Evolutionary conservation across 2,329 filamentous ascomycete genomes (phyloP).

Genomic region (Cercospora zeina): DNA sequence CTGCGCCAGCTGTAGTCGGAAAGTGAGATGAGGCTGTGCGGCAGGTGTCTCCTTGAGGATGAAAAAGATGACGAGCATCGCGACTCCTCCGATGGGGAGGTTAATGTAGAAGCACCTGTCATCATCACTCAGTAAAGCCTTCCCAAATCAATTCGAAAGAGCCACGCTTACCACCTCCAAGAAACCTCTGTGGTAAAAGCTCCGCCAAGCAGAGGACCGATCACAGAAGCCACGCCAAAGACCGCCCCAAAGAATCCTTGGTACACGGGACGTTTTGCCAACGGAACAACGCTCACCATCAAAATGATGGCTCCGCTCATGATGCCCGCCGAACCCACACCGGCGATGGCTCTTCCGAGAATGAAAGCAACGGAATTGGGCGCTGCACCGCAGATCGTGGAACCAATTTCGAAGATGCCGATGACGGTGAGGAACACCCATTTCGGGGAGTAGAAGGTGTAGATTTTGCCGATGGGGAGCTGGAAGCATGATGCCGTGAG

Average conservation of each 20-base stretch:
- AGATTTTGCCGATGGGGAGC: conserved; percentile 49
- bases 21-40: conserved; percentile 28
- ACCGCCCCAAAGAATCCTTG: conserved; percentile 43
- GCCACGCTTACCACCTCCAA: conserved; percentile 38
- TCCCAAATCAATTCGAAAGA: background rate
- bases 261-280: conserved; percentile 44
- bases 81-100: conserved; percentile 46
- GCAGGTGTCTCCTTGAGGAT: conserved; percentile 40
- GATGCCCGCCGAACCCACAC: conserved; percentile 46
- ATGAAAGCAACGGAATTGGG: conserved; percentile 44
- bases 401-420: conserved; percentile 58
- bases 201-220: conserved; percentile 50
- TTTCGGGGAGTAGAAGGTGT: conserved; percentile 49
- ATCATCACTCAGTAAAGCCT: background rate
- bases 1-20: conserved; percentile 45
- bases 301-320: conserved; percentile 43
- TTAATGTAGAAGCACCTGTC: conserved; percentile 42
- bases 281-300: conserved; percentile 47
- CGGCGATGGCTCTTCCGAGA: conserved; percentile 46
- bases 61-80: conserved; percentile 44
- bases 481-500: conserved; percentile 50
- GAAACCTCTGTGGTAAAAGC: conserved; percentile 45
- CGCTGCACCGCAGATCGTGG: conserved; percentile 53
- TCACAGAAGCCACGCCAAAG: conserved; percentile 45
- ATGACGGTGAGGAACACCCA: conserved; percentile 41